These are phyloP conservation scores for Verticillium zaregamsianum DNA, from an alignment of 2,329 filamentous ascomycete species.

Conservation along the genomic window DNA sequence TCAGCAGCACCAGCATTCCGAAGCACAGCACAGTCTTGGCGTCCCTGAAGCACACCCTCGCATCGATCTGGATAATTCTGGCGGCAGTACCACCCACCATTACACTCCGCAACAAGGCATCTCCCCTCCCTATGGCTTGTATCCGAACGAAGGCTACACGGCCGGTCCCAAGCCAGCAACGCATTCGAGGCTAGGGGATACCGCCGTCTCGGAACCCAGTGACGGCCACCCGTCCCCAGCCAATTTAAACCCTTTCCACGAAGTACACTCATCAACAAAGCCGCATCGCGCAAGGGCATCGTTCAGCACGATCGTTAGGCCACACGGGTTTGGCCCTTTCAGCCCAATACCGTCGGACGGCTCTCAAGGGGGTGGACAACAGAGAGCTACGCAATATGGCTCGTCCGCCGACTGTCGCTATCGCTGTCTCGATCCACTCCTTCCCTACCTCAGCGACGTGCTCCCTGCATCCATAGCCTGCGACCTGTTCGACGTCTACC, in stretches of 20 bases:
- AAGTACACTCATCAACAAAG: not conserved
- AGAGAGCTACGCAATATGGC: not conserved
- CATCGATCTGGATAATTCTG: not conserved
- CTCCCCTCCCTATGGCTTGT: not conserved
- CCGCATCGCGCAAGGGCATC: not conserved
- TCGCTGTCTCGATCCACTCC: constrained; percentile 33
- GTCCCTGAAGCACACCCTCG: not conserved
- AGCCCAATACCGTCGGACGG: not conserved
- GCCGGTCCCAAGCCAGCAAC: not conserved
- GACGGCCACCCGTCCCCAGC: not conserved
- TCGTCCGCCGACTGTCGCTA: constrained; percentile 26
- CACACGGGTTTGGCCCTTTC: constrained; percentile 1
- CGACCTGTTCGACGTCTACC: constrained; percentile 43
- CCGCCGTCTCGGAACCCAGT: constrained; percentile 7
- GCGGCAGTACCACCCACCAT: not conserved
- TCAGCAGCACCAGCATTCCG: not conserved
- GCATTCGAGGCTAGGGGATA: not conserved
- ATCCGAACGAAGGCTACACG: not conserved
- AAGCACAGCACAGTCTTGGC: not conserved
- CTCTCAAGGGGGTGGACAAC: not conserved
- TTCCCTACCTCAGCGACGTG: constrained; percentile 32
- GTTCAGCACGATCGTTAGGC: constrained; percentile 1
- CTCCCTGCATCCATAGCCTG: constrained; percentile 37
- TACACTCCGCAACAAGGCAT: not conserved
- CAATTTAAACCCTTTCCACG: not conserved